phyloP scores from a whole-genome alignment of 2,329 filamentous ascomycete genomes.

The Phyllosticta ampelicida region DNA sequence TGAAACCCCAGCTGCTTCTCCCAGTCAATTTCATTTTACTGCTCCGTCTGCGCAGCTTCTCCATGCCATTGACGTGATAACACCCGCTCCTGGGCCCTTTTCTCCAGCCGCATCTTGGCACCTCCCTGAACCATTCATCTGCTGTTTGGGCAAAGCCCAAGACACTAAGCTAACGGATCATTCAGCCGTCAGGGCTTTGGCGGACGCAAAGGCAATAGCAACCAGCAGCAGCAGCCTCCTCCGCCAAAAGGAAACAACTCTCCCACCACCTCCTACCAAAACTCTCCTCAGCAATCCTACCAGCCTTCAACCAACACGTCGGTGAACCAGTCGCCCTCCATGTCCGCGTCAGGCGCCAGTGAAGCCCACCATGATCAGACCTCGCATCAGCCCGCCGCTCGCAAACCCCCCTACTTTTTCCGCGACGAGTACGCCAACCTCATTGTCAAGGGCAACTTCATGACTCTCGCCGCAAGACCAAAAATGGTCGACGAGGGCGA shows the following conservation, averaged over 20 bases:
- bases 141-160: conserved; percentile 11
- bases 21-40: background rate
- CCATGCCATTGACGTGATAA: background rate
- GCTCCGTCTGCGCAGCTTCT: background rate
- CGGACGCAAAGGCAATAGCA: conserved; percentile 31
- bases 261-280: conserved; percentile 7
- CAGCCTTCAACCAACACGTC: conserved; percentile 19
- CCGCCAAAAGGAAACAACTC: conserved; percentile 13
- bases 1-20: conserved; percentile 2
- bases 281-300: conserved; percentile 24
- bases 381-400: conserved; percentile 38
- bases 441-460: conserved; percentile 95
- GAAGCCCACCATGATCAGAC: conserved; percentile 11
- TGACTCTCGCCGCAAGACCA: conserved; percentile 85
- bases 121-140: background rate
- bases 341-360: conserved; percentile 23
- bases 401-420: conserved; percentile 64
- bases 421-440: conserved; percentile 66
- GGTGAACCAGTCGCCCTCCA: conserved; percentile 36
- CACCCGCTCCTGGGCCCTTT: background rate
- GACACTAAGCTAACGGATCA: conserved; percentile 17
- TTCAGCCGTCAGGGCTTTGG: conserved; percentile 31
- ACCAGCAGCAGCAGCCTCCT: conserved; percentile 26
- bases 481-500: conserved; percentile 90
- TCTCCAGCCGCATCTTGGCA: background rate